Evolutionary conservation across 1,139 yeast genomes (phyloP).

Genomic region (Hansenula lynferdii): DNA sequence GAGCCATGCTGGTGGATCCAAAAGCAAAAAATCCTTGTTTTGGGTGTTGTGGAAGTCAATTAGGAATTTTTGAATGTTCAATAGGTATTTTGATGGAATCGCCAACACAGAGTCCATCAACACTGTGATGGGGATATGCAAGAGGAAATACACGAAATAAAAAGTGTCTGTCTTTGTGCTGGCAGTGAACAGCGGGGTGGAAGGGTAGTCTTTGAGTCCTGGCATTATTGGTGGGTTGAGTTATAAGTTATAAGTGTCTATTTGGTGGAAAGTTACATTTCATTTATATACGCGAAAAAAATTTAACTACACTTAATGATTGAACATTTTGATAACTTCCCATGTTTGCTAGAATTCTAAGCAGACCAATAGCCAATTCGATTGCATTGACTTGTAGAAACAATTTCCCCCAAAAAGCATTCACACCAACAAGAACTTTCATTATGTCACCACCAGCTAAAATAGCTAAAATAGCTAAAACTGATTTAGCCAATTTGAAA

Average conservation of each 20-base stretch:
- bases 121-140: constrained; percentile 74
- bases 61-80: constrained; percentile 41
- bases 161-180: constrained; percentile 36
- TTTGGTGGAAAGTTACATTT: neutral
- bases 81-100: constrained; percentile 48
- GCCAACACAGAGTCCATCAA: constrained; percentile 71
- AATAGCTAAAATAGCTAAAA: no score
- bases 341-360: no score
- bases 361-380: no score
- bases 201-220: neutral
- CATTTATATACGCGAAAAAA: neutral
- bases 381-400: no score
- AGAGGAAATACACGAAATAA: constrained; percentile 44
- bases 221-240: neutral
- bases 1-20: constrained; percentile 63
- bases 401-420: no score
- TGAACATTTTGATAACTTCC: no score
- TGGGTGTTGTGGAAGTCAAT: constrained; percentile 52
- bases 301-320: no score
- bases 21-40: constrained; percentile 69
- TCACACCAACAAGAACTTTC: neutral
- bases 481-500: neutral
- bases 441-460: no score
- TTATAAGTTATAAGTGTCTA: neutral
- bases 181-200: constrained; percentile 12